Conservation (phyloP, 2,329 filamentous ascomycete species). For the Aspergillus flavus region DNA sequence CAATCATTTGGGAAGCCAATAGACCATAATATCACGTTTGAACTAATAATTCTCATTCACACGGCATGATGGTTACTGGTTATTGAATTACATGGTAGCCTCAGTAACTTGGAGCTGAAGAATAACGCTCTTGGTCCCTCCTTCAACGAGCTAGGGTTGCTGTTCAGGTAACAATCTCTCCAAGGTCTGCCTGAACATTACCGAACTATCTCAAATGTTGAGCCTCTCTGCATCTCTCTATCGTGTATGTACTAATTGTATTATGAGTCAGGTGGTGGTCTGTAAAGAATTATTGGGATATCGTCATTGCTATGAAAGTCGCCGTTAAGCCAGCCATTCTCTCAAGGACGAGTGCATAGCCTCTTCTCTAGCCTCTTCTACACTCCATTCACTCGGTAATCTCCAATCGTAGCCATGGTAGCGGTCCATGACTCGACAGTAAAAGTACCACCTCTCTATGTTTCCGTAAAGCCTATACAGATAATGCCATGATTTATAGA, state of each 20-base stretch:
- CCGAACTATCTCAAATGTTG: neutral
- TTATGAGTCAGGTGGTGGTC: neutral
- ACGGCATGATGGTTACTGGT: neutral
- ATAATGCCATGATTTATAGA: too few relatives aligned
- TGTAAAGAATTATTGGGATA: neutral
- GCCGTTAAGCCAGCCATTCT: neutral
- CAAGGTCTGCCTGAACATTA: neutral
- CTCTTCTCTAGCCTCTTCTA: neutral
- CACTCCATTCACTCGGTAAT: too few relatives aligned
- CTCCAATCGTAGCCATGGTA: neutral
- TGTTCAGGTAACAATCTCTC: neutral
- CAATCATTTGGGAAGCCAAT: neutral
- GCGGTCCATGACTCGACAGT: neutral
- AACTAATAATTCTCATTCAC: too few relatives aligned
- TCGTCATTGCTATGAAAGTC: neutral
- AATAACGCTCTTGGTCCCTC: neutral
- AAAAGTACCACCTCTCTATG: neutral
- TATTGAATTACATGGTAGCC: neutral
- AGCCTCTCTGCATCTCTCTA: too few relatives aligned
- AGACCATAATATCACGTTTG: too few relatives aligned
- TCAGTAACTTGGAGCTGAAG: neutral
- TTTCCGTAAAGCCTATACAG: neutral
- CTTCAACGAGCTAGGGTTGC: neutral
- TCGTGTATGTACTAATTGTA: neutral
- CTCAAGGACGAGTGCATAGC: neutral